phyloP scores from a whole-genome alignment of 768 basidiomycete genomes.

The Collybiopsis confluens region DNA sequence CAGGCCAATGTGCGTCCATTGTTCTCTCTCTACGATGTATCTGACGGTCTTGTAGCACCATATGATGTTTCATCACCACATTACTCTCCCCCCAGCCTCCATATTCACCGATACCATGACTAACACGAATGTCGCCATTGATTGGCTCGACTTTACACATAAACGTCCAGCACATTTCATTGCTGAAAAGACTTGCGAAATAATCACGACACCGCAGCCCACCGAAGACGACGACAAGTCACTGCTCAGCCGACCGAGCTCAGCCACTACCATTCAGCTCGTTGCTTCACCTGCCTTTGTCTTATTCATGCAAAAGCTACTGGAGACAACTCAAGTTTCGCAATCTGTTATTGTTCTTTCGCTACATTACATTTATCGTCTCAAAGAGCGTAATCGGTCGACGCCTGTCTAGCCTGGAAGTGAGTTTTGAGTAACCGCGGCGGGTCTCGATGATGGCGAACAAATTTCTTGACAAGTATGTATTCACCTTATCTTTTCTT shows the following conservation, averaged over 20 bases:
- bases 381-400: slow-evolving; percentile 71
- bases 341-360: slow-evolving; percentile 90
- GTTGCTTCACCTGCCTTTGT: slow-evolving; percentile 72
- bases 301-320: slow-evolving; percentile 85
- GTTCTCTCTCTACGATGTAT: slow-evolving; percentile 4
- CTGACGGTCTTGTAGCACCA: slow-evolving; percentile 36
- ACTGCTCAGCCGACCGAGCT: slow-evolving; percentile 23
- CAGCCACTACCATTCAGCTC: slow-evolving; percentile 67
- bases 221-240: slow-evolving; percentile 39
- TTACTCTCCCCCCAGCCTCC: slow-evolving; percentile 17
- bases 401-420: slow-evolving; percentile 74
- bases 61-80: slow-evolving; percentile 37
- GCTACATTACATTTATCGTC: slow-evolving; percentile 82
- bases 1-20: slow-evolving; percentile 34
- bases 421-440: slow-evolving; percentile 86
- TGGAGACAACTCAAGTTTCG: slow-evolving; percentile 92
- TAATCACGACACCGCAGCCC: slow-evolving; percentile 58
- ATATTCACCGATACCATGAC: slow-evolving; percentile 31
- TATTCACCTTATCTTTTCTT: slow-evolving; percentile 16
- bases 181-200: slow-evolving; percentile 90
- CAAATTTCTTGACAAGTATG: slow-evolving; percentile 95
- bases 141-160: slow-evolving; percentile 69
- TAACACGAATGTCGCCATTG: slow-evolving; percentile 33
- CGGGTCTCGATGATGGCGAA: slow-evolving; percentile 95
- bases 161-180: slow-evolving; percentile 68